These are phyloP conservation scores for Alternaria ventricosa DNA, from an alignment of 2,329 filamentous ascomycete genomes.

Conservation along the genomic window DNA sequence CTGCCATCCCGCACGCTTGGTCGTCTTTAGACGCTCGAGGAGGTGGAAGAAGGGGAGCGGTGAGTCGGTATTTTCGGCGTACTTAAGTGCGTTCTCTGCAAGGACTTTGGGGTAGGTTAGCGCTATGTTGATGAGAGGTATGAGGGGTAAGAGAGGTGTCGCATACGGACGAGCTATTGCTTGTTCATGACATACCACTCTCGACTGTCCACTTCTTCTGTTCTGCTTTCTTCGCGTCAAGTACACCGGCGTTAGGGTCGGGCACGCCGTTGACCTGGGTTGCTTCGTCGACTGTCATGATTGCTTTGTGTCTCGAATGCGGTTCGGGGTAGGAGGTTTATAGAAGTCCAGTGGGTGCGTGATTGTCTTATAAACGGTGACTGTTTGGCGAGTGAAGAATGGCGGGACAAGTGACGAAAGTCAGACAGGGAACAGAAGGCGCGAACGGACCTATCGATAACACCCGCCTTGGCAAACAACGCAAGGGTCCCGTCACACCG, in stretches of 20 bases:
- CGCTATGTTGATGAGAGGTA: not conserved
- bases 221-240: conserved; percentile 34
- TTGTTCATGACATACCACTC: conserved; percentile 52
- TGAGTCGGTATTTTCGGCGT: conserved; percentile 68
- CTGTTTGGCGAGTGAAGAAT: conserved; percentile 11
- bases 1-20: conserved; percentile 93
- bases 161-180: conserved; percentile 38
- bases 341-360: not conserved
- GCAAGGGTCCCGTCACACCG: conserved; percentile 16
- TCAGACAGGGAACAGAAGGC: conserved; percentile 48
- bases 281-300: conserved; percentile 43
- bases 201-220: conserved; percentile 51
- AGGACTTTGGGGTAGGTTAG: conserved; percentile 59
- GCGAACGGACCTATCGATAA: conserved; percentile 47
- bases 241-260: conserved; percentile 43
- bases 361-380: not conserved
- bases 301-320: conserved; percentile 8
- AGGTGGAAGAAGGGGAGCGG: conserved; percentile 94
- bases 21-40: conserved; percentile 92
- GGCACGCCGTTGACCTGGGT: conserved; percentile 52
- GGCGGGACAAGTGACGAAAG: conserved; percentile 8
- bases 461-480: conserved; percentile 23
- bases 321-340: not conserved
- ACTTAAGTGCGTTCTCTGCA: conserved; percentile 65
- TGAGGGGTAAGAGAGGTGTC: conserved; percentile 28